Evolutionary conservation across 257 asterid species (phyloP).

Genomic region (Handroanthus guayacan): DNA sequence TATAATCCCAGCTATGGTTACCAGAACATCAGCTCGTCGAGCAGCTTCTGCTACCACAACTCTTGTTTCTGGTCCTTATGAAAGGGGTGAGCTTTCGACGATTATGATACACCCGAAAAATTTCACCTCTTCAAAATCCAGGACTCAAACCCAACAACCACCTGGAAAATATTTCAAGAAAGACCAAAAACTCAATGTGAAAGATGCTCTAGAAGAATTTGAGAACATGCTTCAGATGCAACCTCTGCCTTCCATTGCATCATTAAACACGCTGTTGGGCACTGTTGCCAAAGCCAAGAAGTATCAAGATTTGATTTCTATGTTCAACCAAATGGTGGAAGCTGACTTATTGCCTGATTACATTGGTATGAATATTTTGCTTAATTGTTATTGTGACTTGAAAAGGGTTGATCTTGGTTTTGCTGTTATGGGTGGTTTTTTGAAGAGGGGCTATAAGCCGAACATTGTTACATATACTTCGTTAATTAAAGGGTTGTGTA

Average conservation of each 20-base stretch:
- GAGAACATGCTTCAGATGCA: slow-evolving; percentile 57
- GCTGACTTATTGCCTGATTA: slow-evolving; percentile 53
- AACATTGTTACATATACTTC: slow-evolving; percentile 59
- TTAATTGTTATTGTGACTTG: slow-evolving; percentile 63
- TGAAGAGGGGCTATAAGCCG: slow-evolving; percentile 67
- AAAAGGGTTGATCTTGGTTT: slow-evolving; percentile 52
- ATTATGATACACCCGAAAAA: slow-evolving; percentile 29
- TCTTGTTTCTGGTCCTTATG: slow-evolving; percentile 35
- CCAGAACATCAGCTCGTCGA: slow-evolving; percentile 36
- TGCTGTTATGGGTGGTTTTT: slow-evolving; percentile 59
- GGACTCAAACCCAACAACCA: slow-evolving; percentile 24
- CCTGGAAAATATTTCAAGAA: slow-evolving; percentile 36
- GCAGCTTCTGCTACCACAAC: slow-evolving; percentile 42
- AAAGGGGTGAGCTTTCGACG: slow-evolving; percentile 44
- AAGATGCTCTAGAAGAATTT: slow-evolving; percentile 49
- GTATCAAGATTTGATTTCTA: slow-evolving; percentile 42
- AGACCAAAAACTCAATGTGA: slow-evolving; percentile 29
- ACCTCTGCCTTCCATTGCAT: slow-evolving; percentile 52
- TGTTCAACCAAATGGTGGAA: slow-evolving; percentile 56
- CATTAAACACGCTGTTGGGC: slow-evolving; percentile 53
- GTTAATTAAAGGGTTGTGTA: slow-evolving; percentile 68
- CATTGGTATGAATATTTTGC: slow-evolving; percentile 59
- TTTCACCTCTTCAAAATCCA: slow-evolving; percentile 17
- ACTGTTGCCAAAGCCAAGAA: slow-evolving; percentile 59
- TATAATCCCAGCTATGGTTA: slow-evolving; percentile 45